Base-by-base conservation (phyloP, 1,139 yeast species). In the Wickerhamiella infanticola region DNA sequence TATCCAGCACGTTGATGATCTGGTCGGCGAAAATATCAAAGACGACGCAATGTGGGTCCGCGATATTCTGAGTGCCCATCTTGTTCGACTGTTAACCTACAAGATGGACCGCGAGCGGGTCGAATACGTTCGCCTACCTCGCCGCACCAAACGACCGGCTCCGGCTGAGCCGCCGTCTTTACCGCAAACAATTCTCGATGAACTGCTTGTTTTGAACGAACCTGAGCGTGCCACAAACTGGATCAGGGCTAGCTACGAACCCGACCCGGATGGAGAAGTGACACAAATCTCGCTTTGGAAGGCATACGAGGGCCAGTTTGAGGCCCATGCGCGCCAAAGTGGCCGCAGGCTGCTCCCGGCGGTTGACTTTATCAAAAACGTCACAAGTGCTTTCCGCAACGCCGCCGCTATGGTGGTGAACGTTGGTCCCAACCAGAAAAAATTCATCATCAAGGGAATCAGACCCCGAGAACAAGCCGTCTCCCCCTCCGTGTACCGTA, bases 211-310 rank as follows among this genome's bases (percentile, higher is more conserved):
- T 39, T 67, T 86, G 52, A 75, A 79, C 5, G 99, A 90, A 62
- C 98, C 98, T 1, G 74, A 78, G 50, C 72, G 99, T 51, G 95
- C 98, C 1, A 83, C 95, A 2, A 74, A 86, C 11, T 90, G 98
- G 98, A 79, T 90, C 67, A 76, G 95, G 55, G 81, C 95, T 54
- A 82, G 94, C 53, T 93, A 85, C 64, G 90, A 80, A 55, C 85
- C 94, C 11, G 74, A 72, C 36, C 64, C 70, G 3, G 74, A 73
- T 5, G 86, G 94, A 3, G 95, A 86, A 60, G 95, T 88, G 7
- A 88, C 97, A 0, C 99, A 90, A 64, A 86, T 90, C 33, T 82
- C 94, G 11, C 72, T 90, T 44, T 90, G 99, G 99, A 85, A 88
- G 61, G 79, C 95, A 0, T 90, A 90, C 63, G 98, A 90, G 60